Evolutionary conservation across 75 land plant genomes (phyloP).

Genomic region (Selaginella tamariscina): DNA sequence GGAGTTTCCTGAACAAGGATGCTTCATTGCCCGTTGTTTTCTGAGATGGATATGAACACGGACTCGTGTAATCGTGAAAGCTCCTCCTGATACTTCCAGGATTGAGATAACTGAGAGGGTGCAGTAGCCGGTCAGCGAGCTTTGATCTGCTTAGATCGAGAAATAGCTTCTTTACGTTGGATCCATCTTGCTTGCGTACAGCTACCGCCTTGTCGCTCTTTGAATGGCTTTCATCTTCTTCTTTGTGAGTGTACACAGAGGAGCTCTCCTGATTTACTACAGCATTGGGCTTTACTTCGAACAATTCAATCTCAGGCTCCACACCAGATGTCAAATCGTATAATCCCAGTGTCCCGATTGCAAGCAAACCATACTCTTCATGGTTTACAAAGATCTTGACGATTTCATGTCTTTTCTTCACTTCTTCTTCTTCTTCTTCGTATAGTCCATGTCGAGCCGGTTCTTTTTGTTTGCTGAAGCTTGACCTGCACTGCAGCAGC

Average conservation of each 20-base stretch:
- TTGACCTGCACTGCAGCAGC: neutral
- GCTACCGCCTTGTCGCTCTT: neutral
- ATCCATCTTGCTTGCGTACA: neutral
- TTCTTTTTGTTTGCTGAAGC: neutral
- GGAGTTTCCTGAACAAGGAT: too few relatives aligned
- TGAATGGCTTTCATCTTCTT: neutral
- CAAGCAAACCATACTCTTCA: slow-evolving; percentile 3
- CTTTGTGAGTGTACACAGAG: too few relatives aligned
- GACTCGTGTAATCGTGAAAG: too few relatives aligned
- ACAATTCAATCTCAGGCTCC: neutral
- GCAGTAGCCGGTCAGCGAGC: neutral
- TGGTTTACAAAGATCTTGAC: neutral
- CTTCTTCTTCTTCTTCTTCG: neutral
- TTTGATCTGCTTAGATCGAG: neutral
- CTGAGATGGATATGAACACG: too few relatives aligned
- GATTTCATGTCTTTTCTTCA: neutral
- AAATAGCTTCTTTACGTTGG: neutral
- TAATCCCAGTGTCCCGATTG: neutral
- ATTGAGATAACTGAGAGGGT: neutral
- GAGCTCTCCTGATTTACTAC: neutral
- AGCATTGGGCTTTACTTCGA: neutral
- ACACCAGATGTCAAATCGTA: neutral
- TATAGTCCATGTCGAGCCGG: neutral
- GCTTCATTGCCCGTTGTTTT: too few relatives aligned
- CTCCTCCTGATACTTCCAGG: too few relatives aligned